Conservation (phyloP, 2,329 filamentous ascomycete genomes). For the Colletotrichum musicola region DNA sequence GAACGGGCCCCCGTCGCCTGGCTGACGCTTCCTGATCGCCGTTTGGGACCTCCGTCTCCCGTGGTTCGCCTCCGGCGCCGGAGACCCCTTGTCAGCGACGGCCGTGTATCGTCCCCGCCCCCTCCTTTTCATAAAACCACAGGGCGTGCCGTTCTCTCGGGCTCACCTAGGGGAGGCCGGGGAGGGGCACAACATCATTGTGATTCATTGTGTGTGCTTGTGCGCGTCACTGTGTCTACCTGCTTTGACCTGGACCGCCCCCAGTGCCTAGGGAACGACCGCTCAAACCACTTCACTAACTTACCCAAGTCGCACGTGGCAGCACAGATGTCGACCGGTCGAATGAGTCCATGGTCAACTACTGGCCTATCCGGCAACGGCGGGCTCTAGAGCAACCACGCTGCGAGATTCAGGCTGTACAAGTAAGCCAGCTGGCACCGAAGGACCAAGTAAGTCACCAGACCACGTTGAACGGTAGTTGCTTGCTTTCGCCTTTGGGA, state of each 20-base stretch:
- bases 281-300: too few relatives aligned
- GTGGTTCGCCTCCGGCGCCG: neutral
- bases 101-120: neutral
- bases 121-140: constrained; percentile 1
- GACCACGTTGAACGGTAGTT: too few relatives aligned
- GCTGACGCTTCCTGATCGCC: constrained; percentile 10
- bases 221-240: neutral
- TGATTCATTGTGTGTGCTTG: neutral
- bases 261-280: neutral
- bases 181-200: neutral
- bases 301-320: constrained; percentile 8
- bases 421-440: too few relatives aligned
- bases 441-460: too few relatives aligned
- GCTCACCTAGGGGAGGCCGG: neutral
- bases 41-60: constrained; percentile 15
- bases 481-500: too few relatives aligned
- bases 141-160: neutral
- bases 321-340: neutral
- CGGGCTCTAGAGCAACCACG: neutral
- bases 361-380: neutral
- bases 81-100: neutral
- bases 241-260: neutral
- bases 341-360: neutral
- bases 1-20: constrained; percentile 22
- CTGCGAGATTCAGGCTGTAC: neutral